Conservation (phyloP, 345 rosid genomes). For the Acer negundo region DNA sequence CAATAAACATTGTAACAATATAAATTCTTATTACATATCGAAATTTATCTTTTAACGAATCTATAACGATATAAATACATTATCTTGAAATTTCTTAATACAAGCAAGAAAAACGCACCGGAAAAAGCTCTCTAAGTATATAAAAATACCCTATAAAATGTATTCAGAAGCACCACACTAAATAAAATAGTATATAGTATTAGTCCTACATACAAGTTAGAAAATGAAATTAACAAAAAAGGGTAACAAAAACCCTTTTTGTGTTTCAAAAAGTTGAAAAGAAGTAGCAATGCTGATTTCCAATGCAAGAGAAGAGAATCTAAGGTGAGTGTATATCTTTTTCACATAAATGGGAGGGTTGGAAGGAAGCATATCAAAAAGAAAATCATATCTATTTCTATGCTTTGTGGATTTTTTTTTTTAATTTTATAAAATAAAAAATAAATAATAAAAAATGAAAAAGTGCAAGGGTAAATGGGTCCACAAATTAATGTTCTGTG, state of each 20-base stretch:
- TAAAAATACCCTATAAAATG: no score
- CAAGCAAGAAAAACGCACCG: no score
- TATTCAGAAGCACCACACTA: background rate
- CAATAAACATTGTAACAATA: no score
- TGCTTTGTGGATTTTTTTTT: background rate
- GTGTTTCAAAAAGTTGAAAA: background rate
- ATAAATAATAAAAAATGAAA: no score
- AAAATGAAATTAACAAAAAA: background rate
- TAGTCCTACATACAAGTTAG: background rate
- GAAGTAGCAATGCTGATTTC: background rate
- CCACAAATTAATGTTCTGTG: conserved; percentile 6
- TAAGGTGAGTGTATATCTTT: background rate
- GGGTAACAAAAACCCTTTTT: background rate
- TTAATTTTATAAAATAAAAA: no score
- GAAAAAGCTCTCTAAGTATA: no score
- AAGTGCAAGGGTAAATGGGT: background rate
- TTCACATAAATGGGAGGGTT: background rate
- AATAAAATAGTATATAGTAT: no score
- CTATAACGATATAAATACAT: no score
- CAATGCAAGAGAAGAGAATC: background rate
- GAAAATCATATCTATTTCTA: background rate
- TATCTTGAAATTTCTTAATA: no score
- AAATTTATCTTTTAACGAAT: no score
- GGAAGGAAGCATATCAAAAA: background rate
- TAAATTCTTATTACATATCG: no score